Evolutionary conservation across 768 basidiomycete species (phyloP).

Genomic region (Podaxis sp.): DNA sequence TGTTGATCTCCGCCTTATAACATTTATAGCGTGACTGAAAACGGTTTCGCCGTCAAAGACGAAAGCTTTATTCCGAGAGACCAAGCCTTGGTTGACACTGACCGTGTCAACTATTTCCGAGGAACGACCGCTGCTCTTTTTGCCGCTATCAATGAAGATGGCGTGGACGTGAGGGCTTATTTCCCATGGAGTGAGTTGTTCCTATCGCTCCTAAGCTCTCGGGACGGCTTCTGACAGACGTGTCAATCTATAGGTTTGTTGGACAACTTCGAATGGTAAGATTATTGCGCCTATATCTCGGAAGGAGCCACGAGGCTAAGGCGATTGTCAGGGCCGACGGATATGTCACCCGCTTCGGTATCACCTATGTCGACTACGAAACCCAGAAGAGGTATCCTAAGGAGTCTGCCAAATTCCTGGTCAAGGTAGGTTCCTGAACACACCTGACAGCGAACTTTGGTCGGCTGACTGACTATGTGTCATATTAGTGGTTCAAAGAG

Average conservation of each 20-base stretch:
- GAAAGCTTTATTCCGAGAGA: conserved; percentile 55
- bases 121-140: conserved; percentile 56
- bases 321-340: conserved; percentile 53
- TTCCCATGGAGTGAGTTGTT: conserved; percentile 63
- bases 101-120: conserved; percentile 66
- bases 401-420: conserved; percentile 55
- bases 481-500: conserved; percentile 40
- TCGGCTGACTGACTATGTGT: not conserved
- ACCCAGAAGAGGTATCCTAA: conserved; percentile 69
- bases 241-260: conserved; percentile 48
- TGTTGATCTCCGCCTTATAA: conserved; percentile 7
- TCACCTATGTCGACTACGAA: conserved; percentile 70
- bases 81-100: conserved; percentile 55
- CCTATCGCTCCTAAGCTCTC: not conserved
- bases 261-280: conserved; percentile 70
- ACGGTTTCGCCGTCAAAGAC: conserved; percentile 69
- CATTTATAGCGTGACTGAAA: conserved; percentile 62
- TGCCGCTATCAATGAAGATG: conserved; percentile 59
- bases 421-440: conserved; percentile 39
- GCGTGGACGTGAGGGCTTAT: conserved; percentile 60
- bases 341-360: conserved; percentile 65
- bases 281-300: conserved; percentile 1
- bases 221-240: not conserved
- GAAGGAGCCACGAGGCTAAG: not conserved
- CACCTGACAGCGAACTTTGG: not conserved